Evolutionary conservation across 2,329 filamentous ascomycete species (phyloP).

Genomic region (Arthrobotrys sinensis): DNA sequence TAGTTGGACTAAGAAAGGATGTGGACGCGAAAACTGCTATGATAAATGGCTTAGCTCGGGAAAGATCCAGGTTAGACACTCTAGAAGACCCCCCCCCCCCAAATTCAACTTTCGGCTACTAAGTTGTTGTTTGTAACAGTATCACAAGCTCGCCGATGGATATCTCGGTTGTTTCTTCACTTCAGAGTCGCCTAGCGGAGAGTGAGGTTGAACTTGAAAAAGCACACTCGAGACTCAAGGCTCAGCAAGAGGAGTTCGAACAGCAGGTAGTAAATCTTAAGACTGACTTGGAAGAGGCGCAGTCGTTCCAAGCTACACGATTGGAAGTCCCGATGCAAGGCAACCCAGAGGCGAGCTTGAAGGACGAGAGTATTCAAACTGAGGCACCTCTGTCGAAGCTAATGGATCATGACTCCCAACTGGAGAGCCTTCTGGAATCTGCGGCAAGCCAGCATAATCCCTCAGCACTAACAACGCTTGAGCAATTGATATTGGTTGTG

Average conservation of each 20-base stretch:
- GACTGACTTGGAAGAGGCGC: conserved; percentile 44
- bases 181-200: conserved; percentile 89
- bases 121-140: conserved; percentile 42
- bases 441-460: conserved; percentile 8
- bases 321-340: not conserved
- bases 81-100: not conserved
- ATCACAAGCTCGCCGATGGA: conserved; percentile 79
- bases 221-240: conserved; percentile 80
- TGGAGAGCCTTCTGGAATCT: conserved; percentile 25
- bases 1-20: conserved; percentile 87
- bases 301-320: conserved; percentile 29
- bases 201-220: conserved; percentile 84
- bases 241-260: conserved; percentile 81
- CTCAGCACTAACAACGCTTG: conserved; percentile 6
- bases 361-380: not conserved
- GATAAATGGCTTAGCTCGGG: conserved; percentile 92
- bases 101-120: not conserved
- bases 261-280: conserved; percentile 78
- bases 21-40: conserved; percentile 98
- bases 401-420: not conserved
- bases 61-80: conserved; percentile 78
- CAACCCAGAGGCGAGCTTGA: not conserved
- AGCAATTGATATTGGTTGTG: conserved; percentile 31
- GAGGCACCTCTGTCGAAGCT: not conserved
- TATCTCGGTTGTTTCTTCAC: conserved; percentile 87